Evolutionary conservation across 345 rosid species (phyloP).

Genomic region (Eutrema yunnanense): DNA sequence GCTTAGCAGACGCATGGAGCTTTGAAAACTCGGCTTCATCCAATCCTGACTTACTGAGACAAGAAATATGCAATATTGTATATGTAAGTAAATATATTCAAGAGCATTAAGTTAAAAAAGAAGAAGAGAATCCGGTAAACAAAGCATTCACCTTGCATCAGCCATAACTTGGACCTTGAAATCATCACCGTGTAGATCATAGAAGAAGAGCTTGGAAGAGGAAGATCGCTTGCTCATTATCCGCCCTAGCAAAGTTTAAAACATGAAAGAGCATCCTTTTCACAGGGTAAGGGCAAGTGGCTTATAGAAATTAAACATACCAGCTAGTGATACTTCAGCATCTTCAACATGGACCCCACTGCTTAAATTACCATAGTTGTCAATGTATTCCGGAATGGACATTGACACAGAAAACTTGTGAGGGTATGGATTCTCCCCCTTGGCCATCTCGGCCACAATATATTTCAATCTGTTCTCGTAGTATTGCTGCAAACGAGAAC

Average conservation of each 20-base stretch:
- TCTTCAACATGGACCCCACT: constrained; percentile 75
- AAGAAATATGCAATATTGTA: too few species aligned
- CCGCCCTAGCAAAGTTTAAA: not conserved
- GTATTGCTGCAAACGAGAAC: constrained; percentile 64
- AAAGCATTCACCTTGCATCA: too few species aligned
- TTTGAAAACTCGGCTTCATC: too few species aligned
- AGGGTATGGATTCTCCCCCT: constrained; percentile 78
- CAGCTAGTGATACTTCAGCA: constrained; percentile 56
- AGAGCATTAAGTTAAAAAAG: too few species aligned
- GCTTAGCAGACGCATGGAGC: too few species aligned
- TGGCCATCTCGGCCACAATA: constrained; percentile 58
- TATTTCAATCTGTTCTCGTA: constrained; percentile 69
- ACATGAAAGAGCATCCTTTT: not conserved
- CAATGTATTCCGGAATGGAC: constrained; percentile 58
- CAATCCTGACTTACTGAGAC: too few species aligned
- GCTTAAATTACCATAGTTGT: constrained; percentile 49
- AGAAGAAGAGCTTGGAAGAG: too few species aligned
- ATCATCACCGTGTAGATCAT: too few species aligned
- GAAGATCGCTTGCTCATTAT: too few species aligned
- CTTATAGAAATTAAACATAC: constrained; percentile 22
- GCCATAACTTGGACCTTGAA: too few species aligned
- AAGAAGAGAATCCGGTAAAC: too few species aligned
- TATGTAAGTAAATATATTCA: too few species aligned
- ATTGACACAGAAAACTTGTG: constrained; percentile 63
- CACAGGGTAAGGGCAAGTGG: not conserved